These are phyloP conservation scores for Claviceps arundinis DNA, from an alignment of 2,329 filamentous ascomycete genomes.

Conservation along the genomic window DNA sequence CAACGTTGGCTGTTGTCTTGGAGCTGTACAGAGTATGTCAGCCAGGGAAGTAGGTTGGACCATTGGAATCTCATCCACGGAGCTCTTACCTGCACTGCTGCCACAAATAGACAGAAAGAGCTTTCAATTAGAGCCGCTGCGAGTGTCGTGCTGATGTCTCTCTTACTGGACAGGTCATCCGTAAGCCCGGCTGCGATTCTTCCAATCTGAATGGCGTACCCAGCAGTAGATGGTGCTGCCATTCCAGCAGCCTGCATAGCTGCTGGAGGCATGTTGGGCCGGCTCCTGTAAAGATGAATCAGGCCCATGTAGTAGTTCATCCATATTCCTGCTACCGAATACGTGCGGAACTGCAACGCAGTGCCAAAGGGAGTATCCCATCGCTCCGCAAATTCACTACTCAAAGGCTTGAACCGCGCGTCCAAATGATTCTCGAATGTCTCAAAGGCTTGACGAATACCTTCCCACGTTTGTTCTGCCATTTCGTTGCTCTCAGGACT, in stretches of 20 bases:
- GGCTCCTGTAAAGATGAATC: slow-evolving; percentile 68
- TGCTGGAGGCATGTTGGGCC: slow-evolving; percentile 83
- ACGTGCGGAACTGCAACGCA: slow-evolving; percentile 69
- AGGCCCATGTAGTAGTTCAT: slow-evolving; percentile 74
- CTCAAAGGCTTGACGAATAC: slow-evolving; percentile 58
- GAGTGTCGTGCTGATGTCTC: slow-evolving; percentile 59
- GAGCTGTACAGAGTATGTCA: slow-evolving; percentile 4
- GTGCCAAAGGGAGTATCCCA: slow-evolving; percentile 65
- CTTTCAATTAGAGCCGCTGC: slow-evolving; percentile 74
- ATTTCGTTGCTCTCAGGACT: slow-evolving; percentile 51
- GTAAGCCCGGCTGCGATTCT: slow-evolving; percentile 64
- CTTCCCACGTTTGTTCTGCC: slow-evolving; percentile 68
- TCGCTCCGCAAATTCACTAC: slow-evolving; percentile 49
- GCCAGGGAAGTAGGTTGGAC: background rate
- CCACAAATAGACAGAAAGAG: slow-evolving; percentile 74
- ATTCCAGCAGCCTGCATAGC: slow-evolving; percentile 78
- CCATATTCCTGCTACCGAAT: slow-evolving; percentile 80
- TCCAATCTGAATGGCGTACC: slow-evolving; percentile 62
- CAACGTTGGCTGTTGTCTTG: slow-evolving; percentile 57
- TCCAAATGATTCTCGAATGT: slow-evolving; percentile 54
- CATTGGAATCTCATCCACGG: background rate
- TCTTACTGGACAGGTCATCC: slow-evolving; percentile 36
- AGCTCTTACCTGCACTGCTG: slow-evolving; percentile 52
- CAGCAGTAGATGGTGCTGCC: slow-evolving; percentile 57
- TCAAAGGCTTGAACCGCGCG: slow-evolving; percentile 62